Base-by-base conservation (phyloP, 75 land plant species). In the Pinus tabuliformis region DNA sequence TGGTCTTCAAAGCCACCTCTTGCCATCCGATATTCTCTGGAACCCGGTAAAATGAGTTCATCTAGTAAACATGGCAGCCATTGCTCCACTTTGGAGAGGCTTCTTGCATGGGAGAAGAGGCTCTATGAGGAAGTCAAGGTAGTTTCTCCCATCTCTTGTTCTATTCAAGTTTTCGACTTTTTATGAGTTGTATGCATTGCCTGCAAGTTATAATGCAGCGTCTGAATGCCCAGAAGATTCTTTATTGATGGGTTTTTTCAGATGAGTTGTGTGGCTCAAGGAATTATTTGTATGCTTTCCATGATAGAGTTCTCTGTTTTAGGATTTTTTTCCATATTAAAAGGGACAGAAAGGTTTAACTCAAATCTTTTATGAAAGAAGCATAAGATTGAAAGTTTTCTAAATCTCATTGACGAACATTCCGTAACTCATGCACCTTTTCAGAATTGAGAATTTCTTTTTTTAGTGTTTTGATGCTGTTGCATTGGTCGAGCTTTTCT, bases 21-120 rank as follows among this genome's bases (percentile, higher is more conserved):
- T 72, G 87, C 91, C n/a, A 83, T 91, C 8, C 80, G 74, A 63
- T 91, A 91, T 58, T 70, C 64, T 75, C 81, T 89, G 33, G 87
- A 89, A 20, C 58, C 89, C 39, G 72, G 75, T 58, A 54, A 81
- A 37, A 58, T 86, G 6, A 78, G 79, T 26, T 83, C 81, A 59
- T 76, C 84, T 36, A 89, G 89, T n/a, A 85, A 82, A 57, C 70
- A 82, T 60, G 88, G 81, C 77, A 94, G 97, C 79, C 91, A 94
- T 57, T 89, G 86, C 52, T 86, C 92, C 7, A 94, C 95, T 2
- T 77, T 96, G 74, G 99, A 96, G 57, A 84, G 90, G 56, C 91
- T 96, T 52, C 81, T 90, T 74, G 99, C 97, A 15, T 96, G 99
- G 99, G 99, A 96, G 80, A 96, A 94, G 85, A 96, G 94, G 80